Percentiles rank a stretch among this genome's conserved stretches.
phyloP scores from a whole-genome alignment of 1,139 yeast genomes.

The Dujonia santamariae region DNA sequence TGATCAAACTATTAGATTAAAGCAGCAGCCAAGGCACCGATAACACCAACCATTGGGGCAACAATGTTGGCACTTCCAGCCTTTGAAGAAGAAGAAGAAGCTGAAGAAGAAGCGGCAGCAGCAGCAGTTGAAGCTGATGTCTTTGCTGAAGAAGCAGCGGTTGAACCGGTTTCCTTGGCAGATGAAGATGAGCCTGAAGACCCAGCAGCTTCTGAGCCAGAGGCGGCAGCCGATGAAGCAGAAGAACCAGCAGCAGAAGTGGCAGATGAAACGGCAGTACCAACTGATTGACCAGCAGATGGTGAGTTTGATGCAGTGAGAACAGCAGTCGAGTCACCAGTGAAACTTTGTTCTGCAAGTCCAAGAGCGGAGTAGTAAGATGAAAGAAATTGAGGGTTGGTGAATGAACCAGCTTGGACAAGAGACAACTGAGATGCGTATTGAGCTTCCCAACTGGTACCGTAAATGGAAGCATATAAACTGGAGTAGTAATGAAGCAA shows the following conservation, averaged over 20 bases:
- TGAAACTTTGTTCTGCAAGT: background rate
- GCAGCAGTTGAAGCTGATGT: too few relatives aligned
- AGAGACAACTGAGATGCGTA: background rate
- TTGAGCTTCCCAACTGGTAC: background rate
- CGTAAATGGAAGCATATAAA: background rate
- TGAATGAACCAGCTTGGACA: background rate
- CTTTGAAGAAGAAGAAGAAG: too few relatives aligned
- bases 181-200: constrained; percentile 5
- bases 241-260: constrained; percentile 6
- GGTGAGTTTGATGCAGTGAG: background rate
- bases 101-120: too few relatives aligned
- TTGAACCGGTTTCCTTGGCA: constrained; percentile 2
- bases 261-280: constrained; percentile 3
- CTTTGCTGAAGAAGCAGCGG: constrained; percentile 8
- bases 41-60: constrained; percentile 16
- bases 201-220: constrained; percentile 5
- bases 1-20: constrained; percentile 14
- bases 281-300: background rate
- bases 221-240: constrained; percentile 3
- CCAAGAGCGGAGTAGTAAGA: background rate
- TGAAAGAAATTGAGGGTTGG: background rate
- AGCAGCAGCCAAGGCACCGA: constrained; percentile 16
- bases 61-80: constrained; percentile 9
- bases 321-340: background rate
- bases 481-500: background rate